Evolutionary conservation across 345 rosid genomes (phyloP), one percentile per base, ranked within the genome.

Genomic region (Ceriops decandra): DNA sequence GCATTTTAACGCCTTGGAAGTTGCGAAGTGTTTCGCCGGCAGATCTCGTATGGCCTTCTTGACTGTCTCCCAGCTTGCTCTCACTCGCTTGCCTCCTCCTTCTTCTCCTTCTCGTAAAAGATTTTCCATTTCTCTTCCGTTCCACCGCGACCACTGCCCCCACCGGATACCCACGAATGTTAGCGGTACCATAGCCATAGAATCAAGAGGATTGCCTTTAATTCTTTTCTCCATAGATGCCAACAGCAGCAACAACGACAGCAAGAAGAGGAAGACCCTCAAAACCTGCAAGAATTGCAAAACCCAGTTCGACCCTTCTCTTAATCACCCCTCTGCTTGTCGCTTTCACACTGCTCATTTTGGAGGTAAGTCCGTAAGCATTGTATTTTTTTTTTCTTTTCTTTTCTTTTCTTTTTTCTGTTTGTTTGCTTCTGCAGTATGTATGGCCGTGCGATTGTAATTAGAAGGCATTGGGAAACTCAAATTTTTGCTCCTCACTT

Each of bases 231-330:
- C 75, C 3, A 26, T 27, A 26, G 52, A 57, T 31, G 65, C 67
- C 33, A 26, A 26, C 20, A 54, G 19, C 46, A 59, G 8, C 58
- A 17, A 11, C 58, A 60, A 21, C 76, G 58, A 36, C 26, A 9
- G 3, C 59, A 17, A 17, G 38, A 52, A 28, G 75, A 61, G 36
- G 22, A 56, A 10, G 16, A 68, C 54, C 57, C 79, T 80, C 46
- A 83, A 83, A 79, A 93, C 98, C n/a, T 90, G 98, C 83, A 87
- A 83, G 86, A 86, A 82, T 52, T 93, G 97, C 90, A 93, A 93
- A 82, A 77, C 86, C 85, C 98, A 87, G 53, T 93, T 90, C 83
- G 90, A 93, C 73, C 92, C 90, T 76, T 77, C 80, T 61, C 82
- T 81, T 69, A 93, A 93, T 69, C 78, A 88, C 77, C 90, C 92